Evolutionary conservation across 306 rosid species (phyloP).

Genomic region (Rosa lucieae): DNA sequence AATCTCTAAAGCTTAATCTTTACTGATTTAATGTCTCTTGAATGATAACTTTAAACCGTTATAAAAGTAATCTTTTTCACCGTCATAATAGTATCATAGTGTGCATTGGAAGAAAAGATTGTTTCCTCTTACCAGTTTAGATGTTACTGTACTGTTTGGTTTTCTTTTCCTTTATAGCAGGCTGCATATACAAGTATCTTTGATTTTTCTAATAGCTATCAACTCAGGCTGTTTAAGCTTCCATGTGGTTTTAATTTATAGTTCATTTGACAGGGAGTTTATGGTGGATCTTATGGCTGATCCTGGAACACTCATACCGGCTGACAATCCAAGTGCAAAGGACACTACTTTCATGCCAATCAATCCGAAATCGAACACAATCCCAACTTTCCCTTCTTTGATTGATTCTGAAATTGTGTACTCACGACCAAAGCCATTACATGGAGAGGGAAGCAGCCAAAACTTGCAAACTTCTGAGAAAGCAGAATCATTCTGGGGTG

Average conservation of each 20-base stretch:
- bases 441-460: conserved; percentile 81
- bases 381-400: conserved; percentile 47
- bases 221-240: conserved; percentile 17
- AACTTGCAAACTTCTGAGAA: conserved; percentile 51
- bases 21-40: not conserved
- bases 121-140: not conserved
- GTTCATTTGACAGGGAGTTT: conserved; percentile 79
- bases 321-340: conserved; percentile 64
- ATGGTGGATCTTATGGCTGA: conserved; percentile 99
- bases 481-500: conserved; percentile 45
- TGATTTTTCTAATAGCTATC: not conserved
- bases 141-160: conserved; percentile 2
- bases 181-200: not conserved
- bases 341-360: conserved; percentile 54
- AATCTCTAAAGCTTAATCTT: not conserved
- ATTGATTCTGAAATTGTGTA: conserved; percentile 50
- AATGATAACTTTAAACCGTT: not conserved
- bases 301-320: conserved; percentile 93
- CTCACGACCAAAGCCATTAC: conserved; percentile 47
- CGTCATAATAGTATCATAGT: not conserved
- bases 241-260: conserved; percentile 29
- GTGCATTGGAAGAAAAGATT: not conserved
- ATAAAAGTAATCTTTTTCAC: not conserved
- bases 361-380: conserved; percentile 50
- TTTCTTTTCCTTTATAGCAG: not conserved